phyloP scores from a whole-genome alignment of 345 rosid genomes.

The Ailanthus altissimus region DNA sequence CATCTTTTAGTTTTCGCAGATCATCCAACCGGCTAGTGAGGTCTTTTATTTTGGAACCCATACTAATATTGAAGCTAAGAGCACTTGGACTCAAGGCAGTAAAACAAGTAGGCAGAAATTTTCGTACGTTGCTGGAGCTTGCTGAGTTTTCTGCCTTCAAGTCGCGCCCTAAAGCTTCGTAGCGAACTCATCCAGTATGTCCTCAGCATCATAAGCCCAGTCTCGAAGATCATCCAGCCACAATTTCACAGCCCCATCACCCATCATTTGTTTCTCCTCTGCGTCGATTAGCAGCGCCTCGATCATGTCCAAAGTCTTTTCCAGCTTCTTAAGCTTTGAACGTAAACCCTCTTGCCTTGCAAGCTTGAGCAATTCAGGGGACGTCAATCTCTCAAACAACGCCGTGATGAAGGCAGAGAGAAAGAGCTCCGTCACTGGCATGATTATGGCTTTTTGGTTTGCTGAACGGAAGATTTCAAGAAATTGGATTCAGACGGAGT shows the following conservation, averaged over 20 bases:
- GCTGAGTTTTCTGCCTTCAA: neutral
- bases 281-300: neutral
- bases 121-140: neutral
- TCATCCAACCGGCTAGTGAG: neutral
- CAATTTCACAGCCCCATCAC: no score
- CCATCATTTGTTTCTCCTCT: neutral
- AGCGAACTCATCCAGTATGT: no score
- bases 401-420: neutral
- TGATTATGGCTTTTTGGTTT: neutral
- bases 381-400: neutral
- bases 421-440: neutral
- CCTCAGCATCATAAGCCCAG: no score
- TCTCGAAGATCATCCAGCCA: no score
- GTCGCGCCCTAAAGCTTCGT: no score
- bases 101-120: neutral
- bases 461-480: neutral
- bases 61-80: neutral
- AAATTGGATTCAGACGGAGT: neutral
- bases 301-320: neutral
- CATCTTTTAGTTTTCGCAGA: neutral
- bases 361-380: neutral
- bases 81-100: neutral
- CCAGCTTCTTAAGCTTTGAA: neutral
- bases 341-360: neutral
- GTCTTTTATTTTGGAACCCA: neutral